A percentile compares a stretch with the other conserved stretches of the same genome.
These are phyloP conservation scores for Crithidia fasciculata DNA, from an alignment of 208 protist species.

Conservation along the genomic window DNA sequence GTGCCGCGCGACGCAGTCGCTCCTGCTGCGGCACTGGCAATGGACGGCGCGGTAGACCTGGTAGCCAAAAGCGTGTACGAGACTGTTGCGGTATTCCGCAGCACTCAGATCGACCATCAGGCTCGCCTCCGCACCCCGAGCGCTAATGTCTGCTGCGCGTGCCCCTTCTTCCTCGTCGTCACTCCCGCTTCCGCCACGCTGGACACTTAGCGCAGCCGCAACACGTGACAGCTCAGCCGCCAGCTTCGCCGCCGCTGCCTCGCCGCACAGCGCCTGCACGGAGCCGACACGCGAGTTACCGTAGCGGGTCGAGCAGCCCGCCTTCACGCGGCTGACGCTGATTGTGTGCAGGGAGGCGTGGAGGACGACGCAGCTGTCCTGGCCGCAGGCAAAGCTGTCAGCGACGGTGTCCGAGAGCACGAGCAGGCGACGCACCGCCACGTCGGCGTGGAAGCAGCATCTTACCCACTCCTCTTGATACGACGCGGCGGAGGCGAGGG, in stretches of 20 bases:
- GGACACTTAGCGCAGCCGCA: background rate
- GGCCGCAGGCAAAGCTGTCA: constrained; percentile 46
- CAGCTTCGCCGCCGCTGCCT: constrained; percentile 2
- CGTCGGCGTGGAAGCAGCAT: constrained; percentile 32
- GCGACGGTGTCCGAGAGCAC: constrained; percentile 73
- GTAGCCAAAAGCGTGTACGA: constrained; percentile 39
- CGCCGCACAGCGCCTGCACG: constrained; percentile 15
- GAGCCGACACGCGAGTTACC: constrained; percentile 16
- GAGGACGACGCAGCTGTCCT: constrained; percentile 30
- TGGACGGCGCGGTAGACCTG: constrained; percentile 22
- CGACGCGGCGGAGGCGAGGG: constrained; percentile 28
- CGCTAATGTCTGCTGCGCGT: background rate
- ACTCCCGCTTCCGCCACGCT: too few species aligned
- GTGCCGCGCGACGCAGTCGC: background rate
- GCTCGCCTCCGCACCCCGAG: too few species aligned
- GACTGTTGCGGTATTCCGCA: constrained; percentile 9
- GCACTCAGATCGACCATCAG: background rate
- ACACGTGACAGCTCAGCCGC: background rate
- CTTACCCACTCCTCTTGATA: constrained; percentile 41
- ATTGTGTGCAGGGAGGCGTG: constrained; percentile 23
- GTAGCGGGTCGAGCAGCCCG: constrained; percentile 27
- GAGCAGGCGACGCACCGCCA: constrained; percentile 38
- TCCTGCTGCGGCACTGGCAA: constrained; percentile 7
- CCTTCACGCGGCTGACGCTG: constrained; percentile 25
- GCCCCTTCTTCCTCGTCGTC: background rate